Conservation (phyloP, 169 alveolate species). For the Amoebophrya sp. region DNA sequence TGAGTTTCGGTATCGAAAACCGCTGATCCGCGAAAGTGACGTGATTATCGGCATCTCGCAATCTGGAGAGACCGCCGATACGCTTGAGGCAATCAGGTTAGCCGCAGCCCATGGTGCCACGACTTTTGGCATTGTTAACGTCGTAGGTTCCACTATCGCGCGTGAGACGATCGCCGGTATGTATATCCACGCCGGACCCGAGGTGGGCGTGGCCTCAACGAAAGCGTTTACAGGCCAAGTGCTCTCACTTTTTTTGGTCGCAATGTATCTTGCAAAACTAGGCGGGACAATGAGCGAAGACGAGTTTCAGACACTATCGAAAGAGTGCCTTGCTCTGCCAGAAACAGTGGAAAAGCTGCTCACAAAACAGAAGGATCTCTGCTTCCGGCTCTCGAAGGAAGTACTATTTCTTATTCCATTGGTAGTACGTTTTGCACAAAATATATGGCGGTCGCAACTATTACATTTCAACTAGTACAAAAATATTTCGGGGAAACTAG, state of each 20-base stretch:
- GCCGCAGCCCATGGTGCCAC: conserved; percentile 57
- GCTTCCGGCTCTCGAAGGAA: neutral
- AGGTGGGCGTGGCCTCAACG: conserved; percentile 92
- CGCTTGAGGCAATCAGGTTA: conserved; percentile 56
- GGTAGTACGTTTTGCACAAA: too few species aligned
- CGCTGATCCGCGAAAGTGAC: conserved; percentile 50
- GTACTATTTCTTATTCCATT: too few species aligned
- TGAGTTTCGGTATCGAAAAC: conserved; percentile 54
- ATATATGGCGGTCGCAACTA: too few species aligned
- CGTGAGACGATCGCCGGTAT: conserved; percentile 75
- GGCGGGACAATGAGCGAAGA: conserved; percentile 51
- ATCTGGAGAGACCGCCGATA: conserved; percentile 82
- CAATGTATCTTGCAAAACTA: conserved; percentile 72
- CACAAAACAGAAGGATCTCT: conserved; percentile 22
- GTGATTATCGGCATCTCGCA: conserved; percentile 65
- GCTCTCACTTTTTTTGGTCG: conserved; percentile 67
- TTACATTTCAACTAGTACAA: too few species aligned
- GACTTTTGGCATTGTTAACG: conserved; percentile 76
- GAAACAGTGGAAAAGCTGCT: conserved; percentile 44
- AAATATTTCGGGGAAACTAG: too few species aligned
- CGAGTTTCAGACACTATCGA: conserved; percentile 51
- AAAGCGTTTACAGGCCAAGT: conserved; percentile 87
- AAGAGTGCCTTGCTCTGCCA: conserved; percentile 57
- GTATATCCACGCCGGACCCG: conserved; percentile 90
- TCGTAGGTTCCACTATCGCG: conserved; percentile 74